Conservation (phyloP, 1,284 basidiomycete species). For the Cryptococcus sp. region DNA sequence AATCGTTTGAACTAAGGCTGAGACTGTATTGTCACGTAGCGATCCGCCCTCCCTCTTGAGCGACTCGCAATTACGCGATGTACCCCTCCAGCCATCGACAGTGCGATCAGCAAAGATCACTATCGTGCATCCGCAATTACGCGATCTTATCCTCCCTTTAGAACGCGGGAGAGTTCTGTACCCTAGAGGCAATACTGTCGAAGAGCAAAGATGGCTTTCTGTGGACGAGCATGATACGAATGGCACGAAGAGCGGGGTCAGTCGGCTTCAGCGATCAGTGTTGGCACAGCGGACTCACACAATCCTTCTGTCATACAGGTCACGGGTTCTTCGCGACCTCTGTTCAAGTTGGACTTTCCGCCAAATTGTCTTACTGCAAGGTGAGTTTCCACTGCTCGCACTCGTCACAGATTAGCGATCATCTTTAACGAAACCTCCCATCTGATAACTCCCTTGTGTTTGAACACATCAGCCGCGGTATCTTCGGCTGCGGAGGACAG, state of each 20-base stretch:
- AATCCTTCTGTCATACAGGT: slow-evolving; percentile 4
- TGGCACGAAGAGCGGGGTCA: slow-evolving; percentile 5
- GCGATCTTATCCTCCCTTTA: slow-evolving; percentile 49
- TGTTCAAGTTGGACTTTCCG: slow-evolving; percentile 40
- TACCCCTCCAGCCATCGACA: slow-evolving; percentile 32
- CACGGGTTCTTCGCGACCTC: slow-evolving; percentile 20
- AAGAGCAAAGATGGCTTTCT: slow-evolving; percentile 36
- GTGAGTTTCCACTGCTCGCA: slow-evolving; percentile 26
- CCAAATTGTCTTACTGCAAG: slow-evolving; percentile 49
- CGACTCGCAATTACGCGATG: slow-evolving; percentile 44
- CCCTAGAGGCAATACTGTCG: slow-evolving; percentile 35
- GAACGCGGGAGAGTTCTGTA: slow-evolving; percentile 41
- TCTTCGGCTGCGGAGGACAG: slow-evolving; percentile 51
- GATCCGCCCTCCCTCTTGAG: slow-evolving; percentile 34
- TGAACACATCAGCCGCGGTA: slow-evolving; percentile 23
- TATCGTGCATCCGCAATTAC: slow-evolving; percentile 51
- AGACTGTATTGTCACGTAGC: slow-evolving; percentile 11
- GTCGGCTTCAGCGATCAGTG: not conserved
- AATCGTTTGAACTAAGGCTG: no score
- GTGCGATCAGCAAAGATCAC: slow-evolving; percentile 41
- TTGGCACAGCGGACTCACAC: not conserved
- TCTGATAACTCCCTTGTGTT: slow-evolving; percentile 10
- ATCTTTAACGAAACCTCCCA: no score
- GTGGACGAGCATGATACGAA: slow-evolving; percentile 8
- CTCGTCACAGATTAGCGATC: no score